Base-by-base conservation (phyloP, 106 monocot genomes). In the Vanilla planifolia region DNA sequence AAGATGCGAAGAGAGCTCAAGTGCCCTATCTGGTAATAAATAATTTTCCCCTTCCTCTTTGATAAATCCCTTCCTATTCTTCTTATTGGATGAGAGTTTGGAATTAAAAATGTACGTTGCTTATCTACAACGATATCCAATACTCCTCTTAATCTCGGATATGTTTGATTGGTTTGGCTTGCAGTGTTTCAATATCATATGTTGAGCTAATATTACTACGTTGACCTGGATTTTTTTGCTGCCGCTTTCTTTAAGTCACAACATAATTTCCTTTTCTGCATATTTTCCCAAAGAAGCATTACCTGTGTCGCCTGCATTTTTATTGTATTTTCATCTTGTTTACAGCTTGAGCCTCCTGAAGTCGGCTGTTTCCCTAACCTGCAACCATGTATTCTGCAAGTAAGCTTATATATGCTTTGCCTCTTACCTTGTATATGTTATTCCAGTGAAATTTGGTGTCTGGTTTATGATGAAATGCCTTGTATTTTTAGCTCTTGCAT, bases 341-440 rank as follows among this genome's bases (percentile, higher is more conserved):
- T 71, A 70, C 74, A 98, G 96, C 75, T 75, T 78, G 84, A 82
- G 81, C 36, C 79, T 98, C 5, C 25, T 98, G 33, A 72, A 60
- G 14, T 85, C 82, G 8, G 69, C 92, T 10, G 79, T 60, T 51
- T 85, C 92, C 6, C 84, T 98, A 33, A 16, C 55, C 11, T 98
- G 96, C 88, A 91, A 92, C 48, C 96, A 98, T 50, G 58, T 92
- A n/a, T 98, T 98, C 74, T 96, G 95, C 86, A 81, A 76, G 95
- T 96, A 53, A 81, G 80, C 26, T 29, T 26, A 30, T 48, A 8
- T 57, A 19, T 39, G 32, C 22, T 64, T 63, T 45, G 2, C 53
- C 13, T 23, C 6, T 62, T 21, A 43, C 28, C 36, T 26, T n/a
- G 8, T 3, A 19, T 51, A 17, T 3, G n/a, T 27, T 13, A 30